Evolutionary conservation across 2,329 filamentous ascomycete genomes (phyloP), one percentile per base, ranked within the genome.

Genomic region (Penicillium polonicum): DNA sequence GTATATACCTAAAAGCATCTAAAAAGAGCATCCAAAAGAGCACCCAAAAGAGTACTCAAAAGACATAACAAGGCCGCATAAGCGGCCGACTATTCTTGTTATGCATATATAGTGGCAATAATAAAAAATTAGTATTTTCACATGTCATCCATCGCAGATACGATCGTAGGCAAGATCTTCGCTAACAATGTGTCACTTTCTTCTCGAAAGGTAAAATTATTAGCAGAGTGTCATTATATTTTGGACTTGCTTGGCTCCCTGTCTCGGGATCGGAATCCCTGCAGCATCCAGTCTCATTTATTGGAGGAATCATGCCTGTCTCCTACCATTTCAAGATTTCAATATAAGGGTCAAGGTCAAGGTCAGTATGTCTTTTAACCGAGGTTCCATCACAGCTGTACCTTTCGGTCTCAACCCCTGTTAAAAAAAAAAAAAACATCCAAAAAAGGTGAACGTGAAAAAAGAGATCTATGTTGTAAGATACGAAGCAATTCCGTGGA

Each of bases 231-330:
- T 9, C 19, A 31, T 23, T 36, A 23, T 12, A 19, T 23, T 15
- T 23, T 17, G 25, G 31, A 27, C 39, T 50, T 50, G 36, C 17
- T 45, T 48, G 19, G 33, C 44, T 44, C 49, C 42, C 45, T 55
- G 42, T 50, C 46, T 58, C 60, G 53, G 59, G 55, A 62, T 59
- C 55, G 15, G 23, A 48, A 60, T 60, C 63, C 63, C 55, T 64
- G 61, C 9, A 58, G 38, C 10, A 42, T 31, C 23, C 25, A 43
- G 19, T 51, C 43, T 36, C 49, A 10, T 44, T 17, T n/a, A 57
- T 57, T 57, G 55, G 55, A 4, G 19, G 29, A 23, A 31, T 21
- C 3, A 44, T 25, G n/a, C 12, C 15, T 9, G 38, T 38, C 44
- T 41, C 39, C 5, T 46, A 8, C 50, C 41, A 25, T 25, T 55